Percentiles rank a stretch among this genome's conserved stretches.
phyloP scores from a whole-genome alignment of 768 basidiomycete species.

The Suillus weaverae region DNA sequence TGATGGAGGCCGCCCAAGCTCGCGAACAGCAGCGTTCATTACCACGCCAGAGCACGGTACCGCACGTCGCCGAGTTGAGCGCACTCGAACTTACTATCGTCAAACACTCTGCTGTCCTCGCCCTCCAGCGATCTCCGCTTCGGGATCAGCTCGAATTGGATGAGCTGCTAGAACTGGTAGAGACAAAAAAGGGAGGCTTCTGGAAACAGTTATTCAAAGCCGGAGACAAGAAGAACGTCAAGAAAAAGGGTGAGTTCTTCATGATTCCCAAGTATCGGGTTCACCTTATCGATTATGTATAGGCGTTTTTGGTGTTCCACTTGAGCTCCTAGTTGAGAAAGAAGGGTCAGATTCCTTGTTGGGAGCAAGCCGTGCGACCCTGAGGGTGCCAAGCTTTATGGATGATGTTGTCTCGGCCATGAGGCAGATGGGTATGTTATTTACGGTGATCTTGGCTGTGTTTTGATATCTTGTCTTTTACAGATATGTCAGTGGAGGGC shows the following conservation, averaged over 20 bases:
- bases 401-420: constrained; percentile 98
- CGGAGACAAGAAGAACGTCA: constrained; percentile 85
- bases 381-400: constrained; percentile 95
- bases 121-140: constrained; percentile 74
- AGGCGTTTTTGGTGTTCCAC: constrained; percentile 93
- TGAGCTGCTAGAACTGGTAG: constrained; percentile 90
- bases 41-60: constrained; percentile 73
- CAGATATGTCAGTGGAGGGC: constrained; percentile 99
- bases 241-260: constrained; percentile 74
- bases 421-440: constrained; percentile 91
- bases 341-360: constrained; percentile 95
- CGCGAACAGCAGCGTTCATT: constrained; percentile 84
- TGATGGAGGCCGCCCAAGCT: constrained; percentile 91
- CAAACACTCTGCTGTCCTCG: constrained; percentile 86
- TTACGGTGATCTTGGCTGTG: constrained; percentile 5
- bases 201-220: constrained; percentile 96
- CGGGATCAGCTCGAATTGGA: constrained; percentile 86
- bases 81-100: constrained; percentile 86
- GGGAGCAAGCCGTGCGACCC: constrained; percentile 79
- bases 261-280: constrained; percentile 3
- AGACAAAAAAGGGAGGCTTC: constrained; percentile 89
- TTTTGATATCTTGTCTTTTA: constrained; percentile 8
- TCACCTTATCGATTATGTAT: constrained; percentile 15
- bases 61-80: constrained; percentile 81
- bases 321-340: constrained; percentile 90